Conservation (phyloP, 2,329 filamentous ascomycete species). For the Gnomoniopsis sp. region DNA sequence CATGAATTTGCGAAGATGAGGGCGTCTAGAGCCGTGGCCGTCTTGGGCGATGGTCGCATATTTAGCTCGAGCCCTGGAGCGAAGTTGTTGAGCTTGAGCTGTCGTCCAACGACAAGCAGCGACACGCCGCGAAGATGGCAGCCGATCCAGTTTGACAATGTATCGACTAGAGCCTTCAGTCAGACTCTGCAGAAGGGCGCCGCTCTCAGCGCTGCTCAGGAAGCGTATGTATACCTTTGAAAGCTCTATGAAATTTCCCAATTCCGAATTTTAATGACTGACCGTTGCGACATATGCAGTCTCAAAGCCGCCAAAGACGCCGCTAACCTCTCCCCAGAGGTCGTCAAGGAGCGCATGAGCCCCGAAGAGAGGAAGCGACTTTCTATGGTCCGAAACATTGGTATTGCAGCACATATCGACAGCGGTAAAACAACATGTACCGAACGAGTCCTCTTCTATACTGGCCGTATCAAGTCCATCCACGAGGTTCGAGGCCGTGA, state of each 20-base stretch:
- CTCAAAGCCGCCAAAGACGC: slow-evolving; percentile 54
- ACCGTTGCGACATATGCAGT: slow-evolving; percentile 23
- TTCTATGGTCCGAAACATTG: slow-evolving; percentile 87
- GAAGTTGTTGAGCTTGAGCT: slow-evolving; percentile 31
- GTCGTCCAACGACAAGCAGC: slow-evolving; percentile 25
- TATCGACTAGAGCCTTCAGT: slow-evolving; percentile 35
- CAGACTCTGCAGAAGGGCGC: slow-evolving; percentile 30
- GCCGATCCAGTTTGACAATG: slow-evolving; percentile 28
- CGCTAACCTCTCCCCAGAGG: slow-evolving; percentile 51
- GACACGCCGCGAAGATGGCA: slow-evolving; percentile 30
- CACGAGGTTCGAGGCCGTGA: slow-evolving; percentile 96
- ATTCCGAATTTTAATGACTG: not conserved
- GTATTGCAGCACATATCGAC: slow-evolving; percentile 98
- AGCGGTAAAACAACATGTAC: slow-evolving; percentile 97
- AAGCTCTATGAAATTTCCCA: not conserved
- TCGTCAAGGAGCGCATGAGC: slow-evolving; percentile 74
- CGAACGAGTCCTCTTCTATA: slow-evolving; percentile 97
- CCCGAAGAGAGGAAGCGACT: slow-evolving; percentile 76
- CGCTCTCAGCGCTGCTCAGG: slow-evolving; percentile 32
- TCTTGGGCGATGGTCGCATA: slow-evolving; percentile 35
- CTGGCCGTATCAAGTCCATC: slow-evolving; percentile 92
- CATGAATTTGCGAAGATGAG: slow-evolving; percentile 33
- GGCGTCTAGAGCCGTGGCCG: slow-evolving; percentile 35
- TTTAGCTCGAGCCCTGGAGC: slow-evolving; percentile 29
- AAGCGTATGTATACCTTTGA: slow-evolving; percentile 29